Evolutionary conservation across 2,329 filamentous ascomycete species (phyloP).

Genomic region (Mollisiaceae sp.): DNA sequence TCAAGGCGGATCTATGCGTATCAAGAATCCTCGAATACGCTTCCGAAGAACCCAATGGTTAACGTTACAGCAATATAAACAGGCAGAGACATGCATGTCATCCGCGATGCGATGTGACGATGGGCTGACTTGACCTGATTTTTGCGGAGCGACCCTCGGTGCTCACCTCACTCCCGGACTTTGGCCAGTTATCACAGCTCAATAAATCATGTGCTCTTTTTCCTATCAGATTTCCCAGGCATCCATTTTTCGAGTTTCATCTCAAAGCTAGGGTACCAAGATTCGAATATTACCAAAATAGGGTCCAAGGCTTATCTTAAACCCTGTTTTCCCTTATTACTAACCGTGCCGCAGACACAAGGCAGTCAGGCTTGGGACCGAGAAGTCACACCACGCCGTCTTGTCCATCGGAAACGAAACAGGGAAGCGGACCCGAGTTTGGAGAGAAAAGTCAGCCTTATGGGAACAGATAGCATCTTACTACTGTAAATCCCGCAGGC

Average conservation of each 20-base stretch:
- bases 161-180: background rate
- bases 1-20: background rate
- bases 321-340: background rate
- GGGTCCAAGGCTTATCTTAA: background rate
- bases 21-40: background rate
- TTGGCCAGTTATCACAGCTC: background rate
- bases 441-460: background rate
- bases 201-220: background rate
- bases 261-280: background rate
- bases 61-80: background rate
- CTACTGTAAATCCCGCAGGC: background rate
- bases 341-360: background rate
- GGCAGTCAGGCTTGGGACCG: too few relatives aligned
- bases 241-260: background rate
- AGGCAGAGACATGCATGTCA: background rate
- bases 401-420: background rate
- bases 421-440: background rate
- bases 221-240: background rate
- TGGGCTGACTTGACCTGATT: too few relatives aligned
- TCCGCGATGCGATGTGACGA: background rate
- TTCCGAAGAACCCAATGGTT: too few relatives aligned
- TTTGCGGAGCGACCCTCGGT: background rate
- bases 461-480: background rate
- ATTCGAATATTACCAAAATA: background rate
- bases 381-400: background rate